Evolutionary conservation across 352 stramenopile species (phyloP), one percentile per base, ranked within the genome.

Genomic region (Aphanomyces euteiches): DNA sequence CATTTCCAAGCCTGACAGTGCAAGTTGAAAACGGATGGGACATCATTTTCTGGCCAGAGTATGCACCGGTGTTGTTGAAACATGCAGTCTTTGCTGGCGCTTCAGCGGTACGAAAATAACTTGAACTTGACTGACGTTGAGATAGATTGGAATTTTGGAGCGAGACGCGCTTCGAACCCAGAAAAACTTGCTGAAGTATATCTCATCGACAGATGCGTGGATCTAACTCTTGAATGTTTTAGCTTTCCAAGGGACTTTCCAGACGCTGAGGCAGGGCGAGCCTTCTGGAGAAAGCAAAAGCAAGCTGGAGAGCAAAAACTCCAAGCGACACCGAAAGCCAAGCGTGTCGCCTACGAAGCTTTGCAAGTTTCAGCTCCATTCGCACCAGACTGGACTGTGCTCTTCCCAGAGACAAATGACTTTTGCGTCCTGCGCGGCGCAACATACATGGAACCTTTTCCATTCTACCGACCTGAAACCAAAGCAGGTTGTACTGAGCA

Each of bases 221-320:
- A 13, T 12, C 54, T 76, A 12, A 15, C 10, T 8, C 13, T 21
- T 6, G n/a, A 15, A 2, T 47, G 65, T 37, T 56, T 36, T 72
- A 93, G 85, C 54, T 95, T 93, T 73, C 87, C 87, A 6, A 73
- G 82, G 5, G 87, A 95, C 73, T 95, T 82, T 48, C 87, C 87
- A 0, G 87, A 93, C 56, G 87, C 87, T 1, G 60, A 77, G 28
- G 75, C 83, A 43, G 83, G 87, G 7, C 67, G 76, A 36, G 45
- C 36, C n/a, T 89, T 85, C 69, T 95, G 87, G 87, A 58, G 82
- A 21, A 38, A 73, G 5, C 59, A 75, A 45, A 76, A 76, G 0
- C 28, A 64, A 3, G 50, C 67, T 2, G 40, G 77, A 0, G 58
- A 78, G 54, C 74, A 38, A 12, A 63, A 78, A 13, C 68, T 87